phyloP scores from a whole-genome alignment of 495 filamentous ascomycete genomes.

The Annulohypoxylon bovei region DNA sequence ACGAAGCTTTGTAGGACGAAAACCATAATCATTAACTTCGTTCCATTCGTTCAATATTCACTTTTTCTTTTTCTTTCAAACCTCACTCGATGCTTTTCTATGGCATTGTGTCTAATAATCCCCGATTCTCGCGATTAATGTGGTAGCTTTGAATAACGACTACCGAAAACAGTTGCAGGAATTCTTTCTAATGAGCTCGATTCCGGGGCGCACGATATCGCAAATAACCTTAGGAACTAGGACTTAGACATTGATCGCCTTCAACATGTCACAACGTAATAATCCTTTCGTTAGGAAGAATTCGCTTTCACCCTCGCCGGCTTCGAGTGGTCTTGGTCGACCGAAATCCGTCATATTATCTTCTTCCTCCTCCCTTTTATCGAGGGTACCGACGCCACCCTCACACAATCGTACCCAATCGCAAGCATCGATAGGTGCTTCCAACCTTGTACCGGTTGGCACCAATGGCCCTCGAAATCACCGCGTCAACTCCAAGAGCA shows the following conservation, averaged over 20 bases:
- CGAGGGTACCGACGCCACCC: slow-evolving; percentile 46
- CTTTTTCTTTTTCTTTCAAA: slow-evolving; percentile 10
- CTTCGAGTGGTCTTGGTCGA: slow-evolving; percentile 58
- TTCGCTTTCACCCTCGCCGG: slow-evolving; percentile 70
- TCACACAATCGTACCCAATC: slow-evolving; percentile 57
- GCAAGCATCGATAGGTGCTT: slow-evolving; percentile 45
- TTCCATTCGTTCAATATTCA: slow-evolving; percentile 6
- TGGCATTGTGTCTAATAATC: slow-evolving; percentile 34
- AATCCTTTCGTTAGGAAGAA: slow-evolving; percentile 76
- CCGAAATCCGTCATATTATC: slow-evolving; percentile 79
- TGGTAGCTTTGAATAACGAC: slow-evolving; percentile 24
- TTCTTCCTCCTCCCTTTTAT: slow-evolving; percentile 59
- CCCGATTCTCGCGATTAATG: slow-evolving; percentile 19
- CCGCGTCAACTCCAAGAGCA: slow-evolving; percentile 71
- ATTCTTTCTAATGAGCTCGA: slow-evolving; percentile 25
- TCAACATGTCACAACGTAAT: slow-evolving; percentile 62
- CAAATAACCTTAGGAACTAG: background rate
- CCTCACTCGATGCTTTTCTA: slow-evolving; percentile 24
- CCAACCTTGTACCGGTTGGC: slow-evolving; percentile 46
- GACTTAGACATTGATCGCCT: slow-evolving; percentile 51
- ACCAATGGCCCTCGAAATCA: slow-evolving; percentile 52
- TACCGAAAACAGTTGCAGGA: slow-evolving; percentile 4
- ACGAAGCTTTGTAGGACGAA: slow-evolving; percentile 1
- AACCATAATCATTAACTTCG: slow-evolving; percentile 2
- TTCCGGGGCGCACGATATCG: slow-evolving; percentile 15